These are phyloP conservation scores for Nothophoma quercina DNA, from an alignment of 2,329 filamentous ascomycete species.

Conservation along the genomic window DNA sequence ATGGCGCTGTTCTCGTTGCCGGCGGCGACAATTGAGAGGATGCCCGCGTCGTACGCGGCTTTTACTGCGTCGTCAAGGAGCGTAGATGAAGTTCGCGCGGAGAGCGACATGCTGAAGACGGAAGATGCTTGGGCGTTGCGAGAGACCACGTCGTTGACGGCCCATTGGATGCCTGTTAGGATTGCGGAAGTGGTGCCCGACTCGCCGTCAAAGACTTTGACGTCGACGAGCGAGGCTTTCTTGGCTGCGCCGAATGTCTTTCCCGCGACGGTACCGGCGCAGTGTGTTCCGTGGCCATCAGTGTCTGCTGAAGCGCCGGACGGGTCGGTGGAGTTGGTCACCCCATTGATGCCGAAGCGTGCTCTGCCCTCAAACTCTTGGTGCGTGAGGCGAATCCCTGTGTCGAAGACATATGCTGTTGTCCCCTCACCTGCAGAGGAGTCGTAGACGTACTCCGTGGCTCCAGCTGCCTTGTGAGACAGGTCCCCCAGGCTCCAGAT, in stretches of 20 bases:
- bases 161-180: conserved; percentile 26
- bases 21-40: conserved; percentile 45
- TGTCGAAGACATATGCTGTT: conserved; percentile 69
- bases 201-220: conserved; percentile 28
- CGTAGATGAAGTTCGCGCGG: not conserved
- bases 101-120: conserved; percentile 1
- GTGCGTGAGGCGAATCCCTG: conserved; percentile 64
- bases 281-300: conserved; percentile 24
- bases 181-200: not conserved
- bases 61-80: conserved; percentile 28
- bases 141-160: conserved; percentile 21
- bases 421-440: conserved; percentile 12
- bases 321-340: conserved; percentile 12
- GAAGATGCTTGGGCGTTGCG: not conserved
- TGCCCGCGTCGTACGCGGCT: conserved; percentile 39
- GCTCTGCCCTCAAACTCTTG: conserved; percentile 24
- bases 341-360: conserved; percentile 17
- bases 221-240: conserved; percentile 21
- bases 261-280: conserved; percentile 16
- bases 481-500: conserved; percentile 25
- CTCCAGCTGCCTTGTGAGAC: conserved; percentile 10
- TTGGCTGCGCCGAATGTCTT: conserved; percentile 22
- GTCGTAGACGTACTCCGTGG: conserved; percentile 21
- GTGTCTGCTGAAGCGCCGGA: not conserved
- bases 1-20: conserved; percentile 42